Evolutionary conservation across 1,284 basidiomycete species (phyloP).

Genomic region (Ceratobasidium papillatum): DNA sequence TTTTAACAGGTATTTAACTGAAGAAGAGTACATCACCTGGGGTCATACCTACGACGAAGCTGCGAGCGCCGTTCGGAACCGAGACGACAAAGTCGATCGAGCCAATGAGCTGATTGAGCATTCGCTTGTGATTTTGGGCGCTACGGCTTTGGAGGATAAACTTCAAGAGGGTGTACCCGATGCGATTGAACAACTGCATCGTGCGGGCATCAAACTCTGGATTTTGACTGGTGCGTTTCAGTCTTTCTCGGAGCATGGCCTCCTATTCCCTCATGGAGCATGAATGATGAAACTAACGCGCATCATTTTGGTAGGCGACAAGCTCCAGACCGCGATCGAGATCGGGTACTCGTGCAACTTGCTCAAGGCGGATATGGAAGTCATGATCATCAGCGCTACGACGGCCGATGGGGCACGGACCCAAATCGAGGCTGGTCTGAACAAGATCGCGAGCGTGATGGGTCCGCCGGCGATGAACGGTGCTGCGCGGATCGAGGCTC

Average conservation of each 20-base stretch:
- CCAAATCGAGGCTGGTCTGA: slow-evolving; percentile 92
- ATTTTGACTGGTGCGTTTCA: slow-evolving; percentile 77
- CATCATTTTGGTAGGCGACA: slow-evolving; percentile 81
- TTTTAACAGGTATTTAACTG: slow-evolving; percentile 61
- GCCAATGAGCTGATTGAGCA: slow-evolving; percentile 87
- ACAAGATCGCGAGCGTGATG: slow-evolving; percentile 88
- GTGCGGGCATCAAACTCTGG: slow-evolving; percentile 97
- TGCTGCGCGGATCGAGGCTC: background rate
- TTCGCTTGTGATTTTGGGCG: slow-evolving; percentile 84
- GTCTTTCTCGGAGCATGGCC: background rate
- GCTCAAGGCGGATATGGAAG: slow-evolving; percentile 89
- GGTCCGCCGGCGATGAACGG: slow-evolving; percentile 63
- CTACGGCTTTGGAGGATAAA: slow-evolving; percentile 96
- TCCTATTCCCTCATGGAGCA: no score
- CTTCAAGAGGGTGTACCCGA: slow-evolving; percentile 97
- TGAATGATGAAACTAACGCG: slow-evolving; percentile 20
- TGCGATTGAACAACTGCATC: slow-evolving; percentile 90
- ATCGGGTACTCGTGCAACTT: slow-evolving; percentile 94
- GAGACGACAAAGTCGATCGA: slow-evolving; percentile 91
- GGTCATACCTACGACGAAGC: slow-evolving; percentile 84
- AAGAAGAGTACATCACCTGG: slow-evolving; percentile 89
- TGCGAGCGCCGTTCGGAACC: slow-evolving; percentile 72
- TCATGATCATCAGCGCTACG: slow-evolving; percentile 96
- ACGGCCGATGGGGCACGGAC: slow-evolving; percentile 75
- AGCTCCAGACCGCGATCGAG: slow-evolving; percentile 97